These are phyloP conservation scores for Lycium barbarum DNA, from an alignment of 257 asterid genomes.

Conservation along the genomic window DNA sequence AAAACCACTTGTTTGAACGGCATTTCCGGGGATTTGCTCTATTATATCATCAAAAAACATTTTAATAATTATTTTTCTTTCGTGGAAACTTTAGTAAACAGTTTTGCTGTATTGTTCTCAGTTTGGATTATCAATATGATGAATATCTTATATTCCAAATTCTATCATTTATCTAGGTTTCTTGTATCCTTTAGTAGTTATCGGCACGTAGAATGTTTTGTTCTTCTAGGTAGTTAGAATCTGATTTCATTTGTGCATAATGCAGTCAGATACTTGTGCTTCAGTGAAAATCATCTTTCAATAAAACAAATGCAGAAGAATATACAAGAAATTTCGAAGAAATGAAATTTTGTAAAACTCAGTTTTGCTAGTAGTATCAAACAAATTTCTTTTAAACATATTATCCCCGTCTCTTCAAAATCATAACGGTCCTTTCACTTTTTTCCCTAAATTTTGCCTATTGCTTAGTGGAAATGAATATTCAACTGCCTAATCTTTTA, in stretches of 20 bases:
- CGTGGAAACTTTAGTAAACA: background rate
- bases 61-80: background rate
- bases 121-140: background rate
- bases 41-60: background rate
- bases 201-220: background rate
- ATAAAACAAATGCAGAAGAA: too few species aligned
- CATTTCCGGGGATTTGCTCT: background rate
- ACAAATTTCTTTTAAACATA: too few species aligned
- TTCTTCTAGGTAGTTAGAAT: background rate
- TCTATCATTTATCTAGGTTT: background rate
- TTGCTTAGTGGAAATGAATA: background rate
- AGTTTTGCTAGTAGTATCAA: too few species aligned
- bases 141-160: background rate
- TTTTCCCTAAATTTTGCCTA: background rate
- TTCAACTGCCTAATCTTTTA: background rate
- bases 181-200: background rate
- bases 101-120: background rate
- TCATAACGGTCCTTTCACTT: background rate
- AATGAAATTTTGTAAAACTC: too few species aligned
- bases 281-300: background rate
- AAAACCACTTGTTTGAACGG: background rate
- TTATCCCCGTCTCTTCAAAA: too few species aligned
- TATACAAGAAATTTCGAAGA: too few species aligned
- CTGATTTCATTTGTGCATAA: background rate
- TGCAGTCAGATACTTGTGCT: background rate